phyloP scores from a whole-genome alignment of 2,329 filamentous ascomycete genomes.

The Plenodomus lindquistii region DNA sequence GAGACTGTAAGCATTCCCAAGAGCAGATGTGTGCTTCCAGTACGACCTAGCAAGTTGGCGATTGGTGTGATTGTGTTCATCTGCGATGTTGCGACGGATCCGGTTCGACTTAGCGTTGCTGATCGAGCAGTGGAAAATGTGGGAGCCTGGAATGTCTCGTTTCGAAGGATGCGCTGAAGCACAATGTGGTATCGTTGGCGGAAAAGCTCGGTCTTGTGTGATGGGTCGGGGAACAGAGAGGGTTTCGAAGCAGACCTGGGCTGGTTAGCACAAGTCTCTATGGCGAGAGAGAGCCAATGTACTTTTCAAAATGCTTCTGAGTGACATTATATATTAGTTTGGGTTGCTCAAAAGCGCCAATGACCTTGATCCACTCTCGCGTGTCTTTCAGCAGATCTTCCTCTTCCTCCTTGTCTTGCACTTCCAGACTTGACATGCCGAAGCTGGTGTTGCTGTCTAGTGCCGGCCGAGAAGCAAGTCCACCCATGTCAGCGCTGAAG shows the following conservation, averaged over 20 bases:
- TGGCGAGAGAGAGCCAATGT: conserved; percentile 8
- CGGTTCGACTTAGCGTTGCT: conserved; percentile 59
- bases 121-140: conserved; percentile 65
- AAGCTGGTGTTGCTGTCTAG: conserved; percentile 69
- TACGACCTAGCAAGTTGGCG: conserved; percentile 73
- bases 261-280: conserved; percentile 12
- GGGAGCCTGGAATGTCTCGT: conserved; percentile 88
- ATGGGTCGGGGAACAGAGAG: conserved; percentile 67
- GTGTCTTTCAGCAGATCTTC: conserved; percentile 68
- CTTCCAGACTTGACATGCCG: conserved; percentile 54
- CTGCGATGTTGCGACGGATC: conserved; percentile 57
- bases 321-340: conserved; percentile 72
- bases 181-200: conserved; percentile 90
- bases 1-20: conserved; percentile 80
- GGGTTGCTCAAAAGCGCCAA: conserved; percentile 85
- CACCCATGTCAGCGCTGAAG: conserved; percentile 54
- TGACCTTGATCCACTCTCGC: conserved; percentile 79
- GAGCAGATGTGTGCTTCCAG: conserved; percentile 81
- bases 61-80: conserved; percentile 88
- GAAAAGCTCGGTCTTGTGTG: conserved; percentile 83
- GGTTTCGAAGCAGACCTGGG: conserved; percentile 46
- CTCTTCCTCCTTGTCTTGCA: conserved; percentile 59
- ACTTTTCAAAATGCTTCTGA: conserved; percentile 92
- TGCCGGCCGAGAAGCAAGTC: conserved; percentile 34
- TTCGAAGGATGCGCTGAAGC: conserved; percentile 87